Evolutionary conservation across 768 basidiomycete genomes (phyloP).

Genomic region (Podaxis sp.): DNA sequence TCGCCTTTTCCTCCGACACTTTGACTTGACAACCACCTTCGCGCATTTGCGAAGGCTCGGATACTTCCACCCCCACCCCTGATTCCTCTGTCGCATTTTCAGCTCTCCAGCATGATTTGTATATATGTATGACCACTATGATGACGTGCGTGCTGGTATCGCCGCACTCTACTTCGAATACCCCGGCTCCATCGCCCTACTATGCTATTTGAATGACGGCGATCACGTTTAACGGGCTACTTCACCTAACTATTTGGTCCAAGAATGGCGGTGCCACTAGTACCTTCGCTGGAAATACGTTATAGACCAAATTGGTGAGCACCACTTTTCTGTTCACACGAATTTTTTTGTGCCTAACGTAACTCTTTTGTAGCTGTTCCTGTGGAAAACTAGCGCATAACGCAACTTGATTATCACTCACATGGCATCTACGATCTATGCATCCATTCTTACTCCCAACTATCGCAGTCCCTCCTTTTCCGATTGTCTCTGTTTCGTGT

Average conservation of each 20-base stretch:
- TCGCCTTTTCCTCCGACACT: neutral
- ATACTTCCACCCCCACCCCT: neutral
- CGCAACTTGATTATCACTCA: neutral
- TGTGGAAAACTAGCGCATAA: neutral
- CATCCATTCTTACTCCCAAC: neutral
- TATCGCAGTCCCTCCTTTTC: neutral
- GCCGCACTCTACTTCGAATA: conserved; percentile 2
- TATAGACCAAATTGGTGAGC: conserved; percentile 7
- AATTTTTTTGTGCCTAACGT: neutral
- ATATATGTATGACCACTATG: conserved; percentile 8
- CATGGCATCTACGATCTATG: neutral
- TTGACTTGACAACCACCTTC: neutral
- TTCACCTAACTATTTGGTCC: neutral
- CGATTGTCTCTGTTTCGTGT: neutral
- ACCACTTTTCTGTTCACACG: neutral
- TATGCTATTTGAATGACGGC: neutral
- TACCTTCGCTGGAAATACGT: neutral
- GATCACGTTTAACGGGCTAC: neutral
- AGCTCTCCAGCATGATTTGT: neutral
- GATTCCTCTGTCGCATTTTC: neutral
- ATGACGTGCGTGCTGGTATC: neutral
- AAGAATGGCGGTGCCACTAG: neutral
- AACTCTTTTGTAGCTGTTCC: neutral
- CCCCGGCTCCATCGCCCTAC: neutral
- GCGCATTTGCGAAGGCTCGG: neutral